Evolutionary conservation across 2,329 filamentous ascomycete species (phyloP).

Genomic region (Pleurostoma richardsiae): DNA sequence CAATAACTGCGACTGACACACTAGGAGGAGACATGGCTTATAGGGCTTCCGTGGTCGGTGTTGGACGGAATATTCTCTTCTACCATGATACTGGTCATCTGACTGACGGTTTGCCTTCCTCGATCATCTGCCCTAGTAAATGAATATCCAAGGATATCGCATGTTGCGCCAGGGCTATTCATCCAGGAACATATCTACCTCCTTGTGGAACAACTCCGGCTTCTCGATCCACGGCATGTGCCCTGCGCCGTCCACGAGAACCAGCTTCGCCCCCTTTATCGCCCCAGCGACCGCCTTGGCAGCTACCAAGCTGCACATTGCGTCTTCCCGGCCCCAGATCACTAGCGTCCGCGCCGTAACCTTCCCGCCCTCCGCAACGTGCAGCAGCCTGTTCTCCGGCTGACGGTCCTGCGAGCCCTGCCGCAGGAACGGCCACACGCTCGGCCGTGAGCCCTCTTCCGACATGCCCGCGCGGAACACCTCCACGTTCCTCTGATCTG

Average conservation of each 20-base stretch:
- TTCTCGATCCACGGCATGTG: conserved; percentile 1
- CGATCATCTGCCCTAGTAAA: no score
- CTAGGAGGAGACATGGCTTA: conserved; percentile 55
- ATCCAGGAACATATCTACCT: neutral
- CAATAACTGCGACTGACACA: conserved; percentile 50
- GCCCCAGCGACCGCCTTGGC: neutral
- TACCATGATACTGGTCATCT: neutral
- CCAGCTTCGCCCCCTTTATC: neutral
- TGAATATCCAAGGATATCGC: no score
- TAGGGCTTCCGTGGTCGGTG: conserved; percentile 46
- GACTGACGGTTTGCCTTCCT: neutral
- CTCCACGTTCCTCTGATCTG: neutral
- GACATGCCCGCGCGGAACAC: neutral
- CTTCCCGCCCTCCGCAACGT: neutral
- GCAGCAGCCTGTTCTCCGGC: neutral
- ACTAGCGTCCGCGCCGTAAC: conserved; percentile 1
- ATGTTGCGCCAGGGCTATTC: no score
- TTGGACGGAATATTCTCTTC: conserved; percentile 28
- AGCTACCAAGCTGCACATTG: neutral
- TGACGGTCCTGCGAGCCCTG: neutral
- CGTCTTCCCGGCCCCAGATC: conserved; percentile 1
- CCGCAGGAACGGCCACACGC: neutral
- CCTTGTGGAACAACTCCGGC: neutral
- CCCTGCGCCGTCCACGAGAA: neutral
- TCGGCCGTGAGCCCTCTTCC: neutral